phyloP scores from a whole-genome alignment of 176 grass and related monocot species.

The Aegilops longissima region DNA sequence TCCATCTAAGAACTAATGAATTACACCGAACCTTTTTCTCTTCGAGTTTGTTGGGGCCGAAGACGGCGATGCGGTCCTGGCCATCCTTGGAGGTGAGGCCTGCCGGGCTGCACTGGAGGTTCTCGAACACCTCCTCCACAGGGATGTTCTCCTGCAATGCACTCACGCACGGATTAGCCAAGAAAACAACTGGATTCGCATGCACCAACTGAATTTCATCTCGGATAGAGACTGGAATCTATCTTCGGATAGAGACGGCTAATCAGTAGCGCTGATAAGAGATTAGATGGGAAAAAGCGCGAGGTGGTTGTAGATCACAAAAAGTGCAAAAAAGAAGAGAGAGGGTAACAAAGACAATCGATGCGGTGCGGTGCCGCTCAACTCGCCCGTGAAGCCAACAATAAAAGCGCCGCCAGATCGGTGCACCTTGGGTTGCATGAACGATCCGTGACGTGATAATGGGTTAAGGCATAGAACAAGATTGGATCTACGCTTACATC shows the following conservation, averaged over 20 bases:
- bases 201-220: background rate
- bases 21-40: conserved; percentile 64
- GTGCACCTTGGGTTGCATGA: background rate
- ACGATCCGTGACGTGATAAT: background rate
- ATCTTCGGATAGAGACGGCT: background rate
- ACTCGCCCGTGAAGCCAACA: conserved; percentile 27
- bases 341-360: too few species aligned
- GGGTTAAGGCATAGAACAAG: background rate
- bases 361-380: background rate
- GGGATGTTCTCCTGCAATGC: conserved; percentile 76
- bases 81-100: conserved; percentile 68
- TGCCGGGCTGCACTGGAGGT: conserved; percentile 54
- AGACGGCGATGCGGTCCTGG: conserved; percentile 51
- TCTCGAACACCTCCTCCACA: conserved; percentile 83
- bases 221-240: background rate
- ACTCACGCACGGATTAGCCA: background rate
- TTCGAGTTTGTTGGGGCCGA: conserved; percentile 97
- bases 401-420: background rate
- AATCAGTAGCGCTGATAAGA: background rate
- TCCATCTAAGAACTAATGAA: background rate
- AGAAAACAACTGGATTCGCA: background rate
- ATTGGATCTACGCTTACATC: conserved; percentile 1
- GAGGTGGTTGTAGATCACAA: conserved; percentile 34
- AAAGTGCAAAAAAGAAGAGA: background rate
- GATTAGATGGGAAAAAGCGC: background rate